phyloP scores from a whole-genome alignment of 192 early-diverging fungal species.

The Rhizophagus prolifer region DNA sequence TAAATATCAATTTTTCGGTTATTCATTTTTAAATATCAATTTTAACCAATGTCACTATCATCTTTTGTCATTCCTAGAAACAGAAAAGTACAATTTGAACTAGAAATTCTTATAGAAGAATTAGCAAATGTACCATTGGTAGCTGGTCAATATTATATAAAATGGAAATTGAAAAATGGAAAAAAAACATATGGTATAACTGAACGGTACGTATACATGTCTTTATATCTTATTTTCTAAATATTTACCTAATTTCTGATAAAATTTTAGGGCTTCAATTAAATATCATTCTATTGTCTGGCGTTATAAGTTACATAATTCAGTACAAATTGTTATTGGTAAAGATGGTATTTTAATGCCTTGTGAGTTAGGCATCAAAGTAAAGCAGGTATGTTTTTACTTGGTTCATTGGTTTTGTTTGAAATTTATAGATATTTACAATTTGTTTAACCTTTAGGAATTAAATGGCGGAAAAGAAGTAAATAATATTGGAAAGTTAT shows the following conservation, averaged over 20 bases:
- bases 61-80: slow-evolving; percentile 69
- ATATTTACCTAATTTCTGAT: slow-evolving; percentile 2
- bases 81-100: slow-evolving; percentile 67
- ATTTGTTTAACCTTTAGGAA: slow-evolving; percentile 44
- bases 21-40: neutral
- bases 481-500: slow-evolving; percentile 64
- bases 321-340: slow-evolving; percentile 64
- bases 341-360: slow-evolving; percentile 71
- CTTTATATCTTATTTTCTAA: neutral
- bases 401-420: neutral
- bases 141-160: slow-evolving; percentile 74
- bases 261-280: slow-evolving; percentile 44
- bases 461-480: slow-evolving; percentile 59
- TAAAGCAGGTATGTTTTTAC: slow-evolving; percentile 62
- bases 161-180: slow-evolving; percentile 68
- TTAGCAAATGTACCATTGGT: slow-evolving; percentile 81
- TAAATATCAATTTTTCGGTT: neutral
- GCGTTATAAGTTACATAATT: slow-evolving; percentile 54
- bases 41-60: slow-evolving; percentile 44
- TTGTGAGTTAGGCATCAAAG: slow-evolving; percentile 68
- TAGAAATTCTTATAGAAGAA: slow-evolving; percentile 66
- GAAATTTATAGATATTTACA: slow-evolving; percentile 38
- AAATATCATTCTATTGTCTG: slow-evolving; percentile 62
- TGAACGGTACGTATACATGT: slow-evolving; percentile 32
- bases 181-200: slow-evolving; percentile 37